Percentiles rank a stretch among this genome's conserved stretches.
These are phyloP conservation scores for Penicillium expansum DNA, from an alignment of 2,329 filamentous ascomycete genomes.

Conservation along the genomic window DNA sequence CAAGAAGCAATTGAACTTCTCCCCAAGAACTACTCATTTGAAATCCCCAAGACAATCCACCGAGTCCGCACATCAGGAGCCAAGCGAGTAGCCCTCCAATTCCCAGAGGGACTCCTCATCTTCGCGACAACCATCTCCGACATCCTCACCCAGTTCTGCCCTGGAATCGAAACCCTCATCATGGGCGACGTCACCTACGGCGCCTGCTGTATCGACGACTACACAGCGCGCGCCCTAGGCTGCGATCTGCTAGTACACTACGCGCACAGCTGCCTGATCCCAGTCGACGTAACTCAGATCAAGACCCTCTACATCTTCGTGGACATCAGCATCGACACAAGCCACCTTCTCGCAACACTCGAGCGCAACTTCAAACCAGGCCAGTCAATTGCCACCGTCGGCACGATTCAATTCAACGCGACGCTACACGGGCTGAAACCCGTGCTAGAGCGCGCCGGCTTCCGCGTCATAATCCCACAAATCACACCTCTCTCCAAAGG, in stretches of 20 bases:
- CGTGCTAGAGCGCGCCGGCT: conserved; percentile 77
- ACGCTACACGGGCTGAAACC: conserved; percentile 84
- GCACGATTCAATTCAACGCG: conserved; percentile 98
- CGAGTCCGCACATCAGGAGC: conserved; percentile 77
- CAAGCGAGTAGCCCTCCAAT: conserved; percentile 87
- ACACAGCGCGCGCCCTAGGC: conserved; percentile 87
- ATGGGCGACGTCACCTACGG: conserved; percentile 99
- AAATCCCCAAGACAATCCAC: conserved; percentile 97
- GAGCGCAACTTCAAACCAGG: conserved; percentile 82
- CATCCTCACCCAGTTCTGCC: conserved; percentile 91
- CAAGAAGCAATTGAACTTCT: conserved; percentile 84
- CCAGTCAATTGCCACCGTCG: conserved; percentile 87
- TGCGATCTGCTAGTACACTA: conserved; percentile 96
- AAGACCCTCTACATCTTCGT: conserved; percentile 98
- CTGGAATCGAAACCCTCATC: conserved; percentile 86
- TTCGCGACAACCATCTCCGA: conserved; percentile 98
- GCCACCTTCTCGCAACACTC: conserved; percentile 80
- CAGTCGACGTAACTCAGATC: conserved; percentile 93
- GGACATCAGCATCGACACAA: conserved; percentile 91
- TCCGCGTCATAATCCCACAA: conserved; percentile 82
- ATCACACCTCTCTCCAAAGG: conserved; percentile 90
- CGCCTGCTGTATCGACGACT: conserved; percentile 98
- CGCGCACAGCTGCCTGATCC: conserved; percentile 93
- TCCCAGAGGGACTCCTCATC: conserved; percentile 90
- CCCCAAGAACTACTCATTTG: conserved; percentile 95